A percentile compares a stretch with the other conserved stretches of the same genome.
These are phyloP conservation scores for Hyaloscypha variabilis DNA, from an alignment of 495 filamentous ascomycete genomes.

Conservation along the genomic window DNA sequence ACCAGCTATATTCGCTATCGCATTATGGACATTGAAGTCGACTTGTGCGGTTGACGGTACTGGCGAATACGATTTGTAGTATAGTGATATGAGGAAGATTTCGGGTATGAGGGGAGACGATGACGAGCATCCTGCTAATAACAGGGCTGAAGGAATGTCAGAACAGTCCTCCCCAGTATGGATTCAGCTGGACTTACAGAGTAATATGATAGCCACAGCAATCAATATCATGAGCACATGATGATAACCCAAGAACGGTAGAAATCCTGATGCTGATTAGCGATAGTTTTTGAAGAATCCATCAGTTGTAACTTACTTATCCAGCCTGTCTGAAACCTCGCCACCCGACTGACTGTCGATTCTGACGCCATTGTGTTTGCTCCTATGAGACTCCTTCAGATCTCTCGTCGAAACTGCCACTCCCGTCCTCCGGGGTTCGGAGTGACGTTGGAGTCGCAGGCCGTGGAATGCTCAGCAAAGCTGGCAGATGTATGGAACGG, in stretches of 20 bases:
- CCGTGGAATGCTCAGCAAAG: conserved; percentile 33
- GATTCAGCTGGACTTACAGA: conserved; percentile 68
- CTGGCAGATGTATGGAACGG: conserved; percentile 13
- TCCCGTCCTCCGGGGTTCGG: conserved; percentile 33
- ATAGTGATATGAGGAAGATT: conserved; percentile 80
- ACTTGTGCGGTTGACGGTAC: conserved; percentile 77
- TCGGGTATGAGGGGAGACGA: conserved; percentile 74
- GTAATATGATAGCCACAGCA: conserved; percentile 87
- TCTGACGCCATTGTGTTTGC: conserved; percentile 20
- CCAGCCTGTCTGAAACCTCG: conserved; percentile 32
- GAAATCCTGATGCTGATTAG: conserved; percentile 61
- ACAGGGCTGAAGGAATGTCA: conserved; percentile 57
- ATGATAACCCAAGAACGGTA: conserved; percentile 97
- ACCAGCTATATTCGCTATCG: conserved; percentile 76
- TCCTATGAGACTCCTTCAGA: conserved; percentile 25
- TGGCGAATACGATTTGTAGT: conserved; percentile 68
- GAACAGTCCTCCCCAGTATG: neutral
- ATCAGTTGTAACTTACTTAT: conserved; percentile 32
- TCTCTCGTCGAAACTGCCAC: conserved; percentile 25
- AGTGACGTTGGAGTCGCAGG: conserved; percentile 36
- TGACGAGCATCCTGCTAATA: conserved; percentile 79
- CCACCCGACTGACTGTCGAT: neutral
- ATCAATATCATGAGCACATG: conserved; percentile 99
- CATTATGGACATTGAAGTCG: conserved; percentile 75
- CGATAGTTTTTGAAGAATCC: neutral